A percentile compares a stretch with the other conserved stretches of the same genome.
Conservation (phyloP, 2,329 filamentous ascomycete genomes). For the Salinomyces thailandicus region DNA sequence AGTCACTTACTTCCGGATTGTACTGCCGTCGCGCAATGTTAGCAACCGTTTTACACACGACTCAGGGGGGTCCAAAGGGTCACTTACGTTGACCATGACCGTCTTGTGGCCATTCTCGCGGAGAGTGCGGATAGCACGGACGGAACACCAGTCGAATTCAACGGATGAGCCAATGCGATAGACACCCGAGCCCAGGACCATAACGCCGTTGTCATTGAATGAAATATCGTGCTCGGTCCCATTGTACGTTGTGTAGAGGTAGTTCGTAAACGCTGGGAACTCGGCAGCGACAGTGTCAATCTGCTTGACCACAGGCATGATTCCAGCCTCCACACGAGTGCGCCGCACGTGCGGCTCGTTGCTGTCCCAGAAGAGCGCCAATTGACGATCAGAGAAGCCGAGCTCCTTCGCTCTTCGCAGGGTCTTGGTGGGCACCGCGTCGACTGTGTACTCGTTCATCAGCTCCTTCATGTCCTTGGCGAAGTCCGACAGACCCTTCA, state of each 20-base stretch:
- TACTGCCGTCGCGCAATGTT: too few species aligned
- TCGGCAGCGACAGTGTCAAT: slow-evolving; percentile 97
- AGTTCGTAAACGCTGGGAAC: slow-evolving; percentile 90
- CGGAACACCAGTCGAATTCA: slow-evolving; percentile 98
- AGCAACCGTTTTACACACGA: neutral
- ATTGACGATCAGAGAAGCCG: slow-evolving; percentile 86
- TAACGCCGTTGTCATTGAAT: slow-evolving; percentile 84
- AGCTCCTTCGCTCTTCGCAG: slow-evolving; percentile 82
- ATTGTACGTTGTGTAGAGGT: slow-evolving; percentile 94
- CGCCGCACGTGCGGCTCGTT: slow-evolving; percentile 86
- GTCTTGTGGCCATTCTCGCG: slow-evolving; percentile 80
- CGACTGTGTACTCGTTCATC: slow-evolving; percentile 60
- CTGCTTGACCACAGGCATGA: slow-evolving; percentile 88
- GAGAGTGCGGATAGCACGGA: slow-evolving; percentile 83
- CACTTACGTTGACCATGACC: slow-evolving; percentile 68
- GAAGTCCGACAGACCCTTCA: slow-evolving; percentile 86
- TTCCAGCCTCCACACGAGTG: slow-evolving; percentile 71
- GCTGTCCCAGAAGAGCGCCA: slow-evolving; percentile 88
- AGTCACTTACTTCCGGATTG: too few species aligned
- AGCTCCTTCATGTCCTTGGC: slow-evolving; percentile 45
- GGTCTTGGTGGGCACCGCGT: slow-evolving; percentile 52
- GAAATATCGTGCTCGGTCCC: slow-evolving; percentile 71
- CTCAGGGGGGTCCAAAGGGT: slow-evolving; percentile 5
- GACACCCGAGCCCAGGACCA: slow-evolving; percentile 92
- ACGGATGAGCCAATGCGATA: slow-evolving; percentile 97